phyloP scores from a whole-genome alignment of 768 basidiomycete species.

The Lactifluus volemus region DNA sequence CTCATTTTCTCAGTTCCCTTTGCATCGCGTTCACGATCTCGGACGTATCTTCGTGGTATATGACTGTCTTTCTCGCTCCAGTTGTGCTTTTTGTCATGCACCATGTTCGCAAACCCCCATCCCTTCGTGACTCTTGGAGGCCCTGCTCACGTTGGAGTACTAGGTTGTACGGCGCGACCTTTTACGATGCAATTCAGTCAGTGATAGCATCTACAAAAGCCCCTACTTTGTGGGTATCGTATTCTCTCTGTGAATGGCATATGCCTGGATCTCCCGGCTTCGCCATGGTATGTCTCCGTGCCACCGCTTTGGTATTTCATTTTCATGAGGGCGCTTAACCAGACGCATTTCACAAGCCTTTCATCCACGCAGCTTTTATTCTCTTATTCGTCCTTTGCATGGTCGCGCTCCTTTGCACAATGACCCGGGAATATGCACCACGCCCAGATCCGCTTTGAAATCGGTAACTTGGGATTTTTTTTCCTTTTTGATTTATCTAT shows the following conservation, averaged over 20 bases:
- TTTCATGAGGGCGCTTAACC: not conserved
- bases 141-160: not conserved
- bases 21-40: not conserved
- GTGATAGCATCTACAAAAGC: not conserved
- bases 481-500: not conserved
- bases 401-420: not conserved
- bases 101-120: not conserved
- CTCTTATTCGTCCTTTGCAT: not conserved
- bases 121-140: not conserved
- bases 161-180: not conserved
- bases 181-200: not conserved
- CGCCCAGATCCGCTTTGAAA: not conserved
- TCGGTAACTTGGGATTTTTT: not conserved
- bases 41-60: constrained; percentile 2
- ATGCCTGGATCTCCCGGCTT: constrained; percentile 6
- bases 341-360: not conserved
- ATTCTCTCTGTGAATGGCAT: not conserved
- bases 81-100: not conserved
- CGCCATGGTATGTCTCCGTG: not conserved
- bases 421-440: constrained; percentile 2
- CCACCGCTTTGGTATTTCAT: not conserved
- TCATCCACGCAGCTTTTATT: not conserved
- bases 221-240: not conserved
- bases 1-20: not conserved
- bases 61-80: not conserved